A percentile compares a stretch with the other conserved stretches of the same genome.
Evolutionary conservation across 2,329 filamentous ascomycete species (phyloP).

Genomic region (Macrophomina pseudophaseolina): DNA sequence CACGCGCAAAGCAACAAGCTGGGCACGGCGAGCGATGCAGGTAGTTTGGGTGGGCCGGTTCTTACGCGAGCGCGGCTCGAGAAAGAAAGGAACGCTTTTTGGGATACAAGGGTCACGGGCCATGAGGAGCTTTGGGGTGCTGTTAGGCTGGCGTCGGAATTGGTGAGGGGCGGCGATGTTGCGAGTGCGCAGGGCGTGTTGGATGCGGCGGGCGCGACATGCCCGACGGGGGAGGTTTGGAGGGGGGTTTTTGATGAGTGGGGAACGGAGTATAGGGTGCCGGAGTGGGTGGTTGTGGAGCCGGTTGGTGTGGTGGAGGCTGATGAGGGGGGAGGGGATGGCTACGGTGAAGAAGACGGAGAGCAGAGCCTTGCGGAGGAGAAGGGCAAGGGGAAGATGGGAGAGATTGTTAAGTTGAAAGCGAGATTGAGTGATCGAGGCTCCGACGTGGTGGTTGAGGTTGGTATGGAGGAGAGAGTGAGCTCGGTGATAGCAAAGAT

Average conservation of each 20-base stretch:
- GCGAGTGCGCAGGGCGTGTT: conserved; percentile 75
- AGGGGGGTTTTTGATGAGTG: conserved; percentile 51
- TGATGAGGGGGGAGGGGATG: conserved; percentile 34
- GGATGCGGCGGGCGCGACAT: conserved; percentile 69
- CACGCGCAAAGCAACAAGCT: neutral
- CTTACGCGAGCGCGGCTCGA: conserved; percentile 68
- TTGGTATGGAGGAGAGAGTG: conserved; percentile 60
- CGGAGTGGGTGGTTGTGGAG: conserved; percentile 52
- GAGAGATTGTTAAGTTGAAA: conserved; percentile 39
- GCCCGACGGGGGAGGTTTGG: conserved; percentile 50
- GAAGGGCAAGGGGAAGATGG: conserved; percentile 41
- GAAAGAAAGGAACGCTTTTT: conserved; percentile 80
- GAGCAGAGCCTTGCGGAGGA: conserved; percentile 34
- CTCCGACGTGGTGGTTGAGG: conserved; percentile 43
- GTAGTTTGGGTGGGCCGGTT: conserved; percentile 54
- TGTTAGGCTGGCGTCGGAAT: conserved; percentile 68
- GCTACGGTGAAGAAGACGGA: conserved; percentile 30
- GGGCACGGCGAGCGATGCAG: neutral
- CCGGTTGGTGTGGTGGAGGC: conserved; percentile 46
- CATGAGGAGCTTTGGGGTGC: conserved; percentile 80
- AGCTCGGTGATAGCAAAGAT: conserved; percentile 67
- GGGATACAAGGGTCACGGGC: conserved; percentile 85
- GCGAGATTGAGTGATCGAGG: conserved; percentile 46
- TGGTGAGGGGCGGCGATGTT: conserved; percentile 63
- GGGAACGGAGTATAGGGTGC: conserved; percentile 51